Conservation (phyloP, 75 land plant genomes). For the Cupressus sempervirens region DNA sequence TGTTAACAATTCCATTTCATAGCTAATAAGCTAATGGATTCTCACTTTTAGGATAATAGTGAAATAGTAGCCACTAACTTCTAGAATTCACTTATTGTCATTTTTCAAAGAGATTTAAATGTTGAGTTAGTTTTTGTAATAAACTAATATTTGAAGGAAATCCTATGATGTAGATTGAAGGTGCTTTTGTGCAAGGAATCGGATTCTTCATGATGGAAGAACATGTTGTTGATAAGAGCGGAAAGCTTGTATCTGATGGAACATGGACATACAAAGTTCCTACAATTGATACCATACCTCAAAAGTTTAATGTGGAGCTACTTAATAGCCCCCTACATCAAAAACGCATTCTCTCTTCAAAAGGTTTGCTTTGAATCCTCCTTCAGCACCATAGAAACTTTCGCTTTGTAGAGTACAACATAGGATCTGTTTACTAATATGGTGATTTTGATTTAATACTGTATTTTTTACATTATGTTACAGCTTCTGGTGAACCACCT, state of each 20-base stretch:
- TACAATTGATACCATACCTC: conserved; percentile 79
- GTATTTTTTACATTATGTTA: not conserved
- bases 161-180: conserved; percentile 65
- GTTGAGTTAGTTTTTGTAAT: not conserved
- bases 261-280: conserved; percentile 97
- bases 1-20: not conserved
- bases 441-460: not conserved
- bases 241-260: conserved; percentile 54
- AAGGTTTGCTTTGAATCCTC: conserved; percentile 39
- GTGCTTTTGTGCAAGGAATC: conserved; percentile 95
- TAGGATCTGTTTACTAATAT: not conserved
- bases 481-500: conserved; percentile 53
- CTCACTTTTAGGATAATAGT: not conserved
- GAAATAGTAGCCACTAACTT: not conserved
- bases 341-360: conserved; percentile 78
- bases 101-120: not conserved
- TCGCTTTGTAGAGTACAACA: not conserved
- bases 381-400: not conserved
- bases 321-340: conserved; percentile 71
- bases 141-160: not conserved
- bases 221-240: conserved; percentile 42
- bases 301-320: conserved; percentile 68
- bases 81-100: not conserved
- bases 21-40: not conserved
- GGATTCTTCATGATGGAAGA: conserved; percentile 84